These are phyloP conservation scores for Melampsora larici-populina DNA, from an alignment of 1,284 basidiomycete genomes.

Conservation along the genomic window DNA sequence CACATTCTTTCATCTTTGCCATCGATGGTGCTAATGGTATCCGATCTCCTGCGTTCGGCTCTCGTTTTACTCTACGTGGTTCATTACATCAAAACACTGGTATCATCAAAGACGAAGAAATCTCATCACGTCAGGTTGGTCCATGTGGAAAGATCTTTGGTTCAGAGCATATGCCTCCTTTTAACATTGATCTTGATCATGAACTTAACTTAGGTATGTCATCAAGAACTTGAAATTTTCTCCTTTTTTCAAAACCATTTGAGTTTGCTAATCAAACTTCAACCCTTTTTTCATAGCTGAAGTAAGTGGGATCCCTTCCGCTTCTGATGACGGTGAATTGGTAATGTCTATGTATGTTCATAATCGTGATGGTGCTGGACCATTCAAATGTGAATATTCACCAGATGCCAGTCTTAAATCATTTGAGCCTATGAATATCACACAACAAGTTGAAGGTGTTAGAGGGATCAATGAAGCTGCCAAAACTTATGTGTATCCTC, in stretches of 20 bases:
- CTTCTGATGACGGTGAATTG: constrained; percentile 19
- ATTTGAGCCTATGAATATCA: constrained; percentile 39
- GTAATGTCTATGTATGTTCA: constrained; percentile 39
- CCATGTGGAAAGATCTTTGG: constrained; percentile 39
- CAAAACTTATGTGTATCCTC: constrained; percentile 34
- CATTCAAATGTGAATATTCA: constrained; percentile 42
- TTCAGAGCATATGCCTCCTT: constrained; percentile 30
- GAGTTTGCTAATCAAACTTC: neutral
- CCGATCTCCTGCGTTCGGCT: constrained; percentile 32
- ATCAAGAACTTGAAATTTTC: neutral
- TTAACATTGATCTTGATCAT: constrained; percentile 24
- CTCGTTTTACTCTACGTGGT: constrained; percentile 23
- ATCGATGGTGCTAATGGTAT: constrained; percentile 40
- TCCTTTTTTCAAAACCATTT: neutral
- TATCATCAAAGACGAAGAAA: constrained; percentile 40
- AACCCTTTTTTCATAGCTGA: constrained; percentile 10
- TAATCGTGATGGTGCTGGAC: constrained; percentile 41
- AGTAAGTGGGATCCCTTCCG: constrained; percentile 19
- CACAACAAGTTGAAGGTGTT: constrained; percentile 35
- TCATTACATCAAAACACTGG: constrained; percentile 40
- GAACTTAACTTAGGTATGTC: constrained; percentile 31
- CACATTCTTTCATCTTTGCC: constrained; percentile 33
- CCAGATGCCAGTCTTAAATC: constrained; percentile 9
- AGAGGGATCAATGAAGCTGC: constrained; percentile 38
- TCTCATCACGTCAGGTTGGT: constrained; percentile 24